Evolutionary conservation across 768 basidiomycete genomes (phyloP).

Genomic region (Porphyrellus cyaneotinctus): DNA sequence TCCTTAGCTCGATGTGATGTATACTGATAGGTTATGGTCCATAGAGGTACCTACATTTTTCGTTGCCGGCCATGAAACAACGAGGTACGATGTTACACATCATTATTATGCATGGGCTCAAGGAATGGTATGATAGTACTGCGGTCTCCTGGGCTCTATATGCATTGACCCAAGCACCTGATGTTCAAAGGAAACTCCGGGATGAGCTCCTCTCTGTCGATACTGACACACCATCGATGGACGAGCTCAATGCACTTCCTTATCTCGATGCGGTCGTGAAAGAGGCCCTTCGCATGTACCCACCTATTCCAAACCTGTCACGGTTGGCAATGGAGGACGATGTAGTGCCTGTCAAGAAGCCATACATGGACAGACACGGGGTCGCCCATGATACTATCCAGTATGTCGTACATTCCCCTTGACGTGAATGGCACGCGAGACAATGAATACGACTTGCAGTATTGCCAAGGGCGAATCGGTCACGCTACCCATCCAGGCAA

Average conservation of each 20-base stretch:
- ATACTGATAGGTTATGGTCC: background rate
- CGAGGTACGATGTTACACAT: constrained; percentile 33
- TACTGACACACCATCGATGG: constrained; percentile 63
- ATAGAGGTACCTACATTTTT: constrained; percentile 61
- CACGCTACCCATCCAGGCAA: constrained; percentile 46
- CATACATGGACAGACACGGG: constrained; percentile 44
- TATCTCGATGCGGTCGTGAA: constrained; percentile 67
- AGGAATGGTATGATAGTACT: constrained; percentile 20
- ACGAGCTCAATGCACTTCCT: constrained; percentile 58
- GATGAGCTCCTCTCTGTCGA: constrained; percentile 50
- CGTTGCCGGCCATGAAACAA: constrained; percentile 58
- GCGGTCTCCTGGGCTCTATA: constrained; percentile 57
- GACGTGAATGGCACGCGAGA: background rate
- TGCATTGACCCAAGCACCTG: constrained; percentile 45
- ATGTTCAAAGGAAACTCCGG: constrained; percentile 52
- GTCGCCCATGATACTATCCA: constrained; percentile 36
- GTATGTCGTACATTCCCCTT: constrained; percentile 23
- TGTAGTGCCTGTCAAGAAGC: constrained; percentile 45
- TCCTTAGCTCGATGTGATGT: background rate
- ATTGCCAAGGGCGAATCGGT: constrained; percentile 44
- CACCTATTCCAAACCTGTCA: constrained; percentile 44
- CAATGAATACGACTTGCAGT: constrained; percentile 5
- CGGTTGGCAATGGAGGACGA: constrained; percentile 51
- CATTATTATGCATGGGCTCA: background rate
- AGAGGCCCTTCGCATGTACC: constrained; percentile 54